Conservation (phyloP, 129 eudicot genomes). For the Saussurea involucrata region DNA sequence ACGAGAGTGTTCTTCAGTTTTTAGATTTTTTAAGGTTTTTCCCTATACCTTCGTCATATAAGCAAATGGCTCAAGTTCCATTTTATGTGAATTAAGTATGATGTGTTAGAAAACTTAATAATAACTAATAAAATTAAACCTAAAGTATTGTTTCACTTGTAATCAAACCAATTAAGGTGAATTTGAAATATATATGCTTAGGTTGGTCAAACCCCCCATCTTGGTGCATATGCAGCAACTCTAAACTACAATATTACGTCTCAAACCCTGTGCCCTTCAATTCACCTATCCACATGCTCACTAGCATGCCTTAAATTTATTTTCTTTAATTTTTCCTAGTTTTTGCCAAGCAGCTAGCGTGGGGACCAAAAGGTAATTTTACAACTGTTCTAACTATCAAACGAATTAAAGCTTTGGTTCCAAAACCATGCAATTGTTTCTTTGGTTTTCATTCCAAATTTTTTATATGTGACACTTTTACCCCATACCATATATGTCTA, state of each 20-base stretch:
- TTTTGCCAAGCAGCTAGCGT: constrained; percentile 11
- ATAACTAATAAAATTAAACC: neutral
- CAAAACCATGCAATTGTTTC: neutral
- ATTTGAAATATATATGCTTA: neutral
- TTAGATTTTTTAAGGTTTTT: no score
- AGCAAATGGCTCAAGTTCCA: neutral
- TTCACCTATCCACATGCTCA: constrained; percentile 22
- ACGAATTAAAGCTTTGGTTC: constrained; percentile 11
- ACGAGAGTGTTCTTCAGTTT: no score
- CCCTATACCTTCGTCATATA: no score
- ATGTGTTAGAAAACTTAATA: no score
- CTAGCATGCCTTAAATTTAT: constrained; percentile 22
- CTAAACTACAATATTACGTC: constrained; percentile 18
- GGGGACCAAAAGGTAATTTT: constrained; percentile 15
- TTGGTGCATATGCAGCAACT: constrained; percentile 17
- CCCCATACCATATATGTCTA: neutral
- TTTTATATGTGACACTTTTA: neutral
- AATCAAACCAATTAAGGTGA: neutral
- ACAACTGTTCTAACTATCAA: neutral
- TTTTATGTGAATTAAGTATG: no score
- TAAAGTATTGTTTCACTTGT: neutral
- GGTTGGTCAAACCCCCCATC: constrained; percentile 29
- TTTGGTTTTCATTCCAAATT: neutral
- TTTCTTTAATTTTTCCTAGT: constrained; percentile 8
- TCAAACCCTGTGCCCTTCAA: constrained; percentile 25